Evolutionary conservation across 2,329 filamentous ascomycete genomes (phyloP).

Genomic region (Penicillium janthinellum): DNA sequence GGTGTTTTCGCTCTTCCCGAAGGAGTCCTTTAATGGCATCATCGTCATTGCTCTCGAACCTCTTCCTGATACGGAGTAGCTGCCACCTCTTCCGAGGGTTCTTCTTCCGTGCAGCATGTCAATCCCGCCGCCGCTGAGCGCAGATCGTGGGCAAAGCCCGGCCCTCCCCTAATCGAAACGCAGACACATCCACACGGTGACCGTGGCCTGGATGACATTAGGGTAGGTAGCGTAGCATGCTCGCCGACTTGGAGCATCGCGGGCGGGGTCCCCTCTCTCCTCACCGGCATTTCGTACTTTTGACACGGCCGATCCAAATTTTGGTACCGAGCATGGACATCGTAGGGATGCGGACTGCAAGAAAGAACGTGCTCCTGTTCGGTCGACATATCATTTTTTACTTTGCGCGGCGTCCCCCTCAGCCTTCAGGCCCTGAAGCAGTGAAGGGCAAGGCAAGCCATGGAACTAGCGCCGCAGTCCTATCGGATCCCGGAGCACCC

Average conservation of each 20-base stretch:
- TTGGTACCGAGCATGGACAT: slow-evolving; percentile 16
- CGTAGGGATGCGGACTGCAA: slow-evolving; percentile 12
- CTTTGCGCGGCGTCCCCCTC: slow-evolving; percentile 5
- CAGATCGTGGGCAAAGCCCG: slow-evolving; percentile 8
- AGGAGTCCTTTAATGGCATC: slow-evolving; percentile 9
- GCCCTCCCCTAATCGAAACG: neutral
- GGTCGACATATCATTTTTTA: slow-evolving; percentile 24
- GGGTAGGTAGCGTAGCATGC: neutral
- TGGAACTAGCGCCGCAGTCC: neutral
- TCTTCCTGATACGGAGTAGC: neutral
- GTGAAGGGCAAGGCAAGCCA: neutral
- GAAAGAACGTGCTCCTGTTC: slow-evolving; percentile 4
- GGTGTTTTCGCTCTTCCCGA: slow-evolving; percentile 7
- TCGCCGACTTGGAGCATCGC: neutral
- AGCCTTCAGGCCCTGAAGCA: neutral
- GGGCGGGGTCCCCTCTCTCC: neutral
- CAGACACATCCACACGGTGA: neutral
- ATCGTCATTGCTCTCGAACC: neutral
- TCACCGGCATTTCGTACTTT: slow-evolving; percentile 16
- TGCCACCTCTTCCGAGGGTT: neutral
- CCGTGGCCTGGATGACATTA: neutral
- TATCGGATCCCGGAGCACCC: slow-evolving; percentile 15
- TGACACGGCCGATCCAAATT: slow-evolving; percentile 21
- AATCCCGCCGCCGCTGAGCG: slow-evolving; percentile 7
- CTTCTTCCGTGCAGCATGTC: slow-evolving; percentile 4